Conservation (phyloP, 345 rosid genomes). For the Populus davidiana region DNA sequence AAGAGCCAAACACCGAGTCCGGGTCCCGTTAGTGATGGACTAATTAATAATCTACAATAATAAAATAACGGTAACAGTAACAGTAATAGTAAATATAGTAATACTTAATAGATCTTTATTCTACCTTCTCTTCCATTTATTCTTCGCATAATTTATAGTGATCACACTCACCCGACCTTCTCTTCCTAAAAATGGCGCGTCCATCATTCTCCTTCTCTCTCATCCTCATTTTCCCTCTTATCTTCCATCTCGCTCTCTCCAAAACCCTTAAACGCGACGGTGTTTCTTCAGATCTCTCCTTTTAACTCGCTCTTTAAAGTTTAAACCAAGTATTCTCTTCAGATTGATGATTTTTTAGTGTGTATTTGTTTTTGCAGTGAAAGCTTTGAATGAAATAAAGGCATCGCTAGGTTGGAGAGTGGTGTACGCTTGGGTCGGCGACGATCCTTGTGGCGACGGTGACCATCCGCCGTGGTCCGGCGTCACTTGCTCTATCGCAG, state of each 20-base stretch:
- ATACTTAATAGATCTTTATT: background rate
- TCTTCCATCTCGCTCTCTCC: slow-evolving; percentile 32
- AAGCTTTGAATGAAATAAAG: slow-evolving; percentile 95
- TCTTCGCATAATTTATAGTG: background rate
- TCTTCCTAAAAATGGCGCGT: slow-evolving; percentile 18
- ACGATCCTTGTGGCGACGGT: slow-evolving; percentile 94
- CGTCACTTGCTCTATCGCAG: slow-evolving; percentile 82
- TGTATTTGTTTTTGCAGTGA: slow-evolving; percentile 41
- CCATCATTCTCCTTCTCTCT: background rate
- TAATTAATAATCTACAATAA: background rate
- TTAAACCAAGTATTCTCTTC: too few species aligned
- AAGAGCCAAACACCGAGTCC: background rate
- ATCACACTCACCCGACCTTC: background rate
- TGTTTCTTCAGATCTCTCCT: slow-evolving; percentile 7
- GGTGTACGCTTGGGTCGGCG: slow-evolving; percentile 95
- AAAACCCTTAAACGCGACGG: slow-evolving; percentile 62
- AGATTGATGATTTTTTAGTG: background rate
- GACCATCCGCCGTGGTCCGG: slow-evolving; percentile 92
- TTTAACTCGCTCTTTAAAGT: background rate
- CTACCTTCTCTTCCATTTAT: background rate
- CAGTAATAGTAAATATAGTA: too few species aligned
- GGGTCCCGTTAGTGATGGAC: background rate
- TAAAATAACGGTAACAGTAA: too few species aligned
- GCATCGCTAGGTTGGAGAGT: slow-evolving; percentile 98
- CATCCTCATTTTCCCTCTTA: slow-evolving; percentile 32